Percentiles rank a stretch among this genome's conserved stretches.
Evolutionary conservation across 306 rosid species (phyloP).

Genomic region (Castanea sativa): DNA sequence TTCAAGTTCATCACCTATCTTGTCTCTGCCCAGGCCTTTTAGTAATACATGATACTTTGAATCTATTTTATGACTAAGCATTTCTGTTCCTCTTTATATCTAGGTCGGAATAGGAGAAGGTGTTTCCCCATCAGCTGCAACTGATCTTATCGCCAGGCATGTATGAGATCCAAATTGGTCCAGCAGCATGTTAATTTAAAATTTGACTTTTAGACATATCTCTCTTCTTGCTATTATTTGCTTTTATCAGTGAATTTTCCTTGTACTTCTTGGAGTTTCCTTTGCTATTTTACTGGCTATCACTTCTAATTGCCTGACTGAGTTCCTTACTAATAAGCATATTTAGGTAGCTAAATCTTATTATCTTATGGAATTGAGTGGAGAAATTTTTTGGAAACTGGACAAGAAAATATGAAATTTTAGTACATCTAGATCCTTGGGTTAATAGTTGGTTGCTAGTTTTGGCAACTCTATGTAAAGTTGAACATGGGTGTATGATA

Average conservation of each 20-base stretch:
- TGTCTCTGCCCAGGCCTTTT: neutral
- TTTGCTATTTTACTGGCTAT: constrained; percentile 10
- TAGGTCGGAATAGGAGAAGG: constrained; percentile 99
- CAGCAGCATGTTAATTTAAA: constrained; percentile 8
- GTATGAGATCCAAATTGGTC: constrained; percentile 38
- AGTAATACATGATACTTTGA: neutral
- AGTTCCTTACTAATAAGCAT: neutral
- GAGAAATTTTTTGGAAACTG: neutral
- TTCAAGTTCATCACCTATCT: constrained; percentile 11
- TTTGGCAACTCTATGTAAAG: constrained; percentile 8
- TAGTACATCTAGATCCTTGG: neutral
- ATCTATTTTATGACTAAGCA: constrained; percentile 20
- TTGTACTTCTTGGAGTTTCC: neutral
- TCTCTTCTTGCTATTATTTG: neutral
- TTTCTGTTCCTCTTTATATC: constrained; percentile 23
- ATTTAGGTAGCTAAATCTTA: neutral
- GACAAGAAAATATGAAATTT: neutral
- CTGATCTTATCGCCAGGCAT: constrained; percentile 98
- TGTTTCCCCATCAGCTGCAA: constrained; percentile 99
- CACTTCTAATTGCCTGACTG: constrained; percentile 7
- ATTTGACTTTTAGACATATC: constrained; percentile 14
- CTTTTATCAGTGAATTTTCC: neutral
- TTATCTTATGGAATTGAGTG: neutral
- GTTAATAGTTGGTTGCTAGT: constrained; percentile 12
- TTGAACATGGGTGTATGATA: neutral